phyloP scores from a whole-genome alignment of 2,329 filamentous ascomycete genomes.

The Penicillium sp. region DNA sequence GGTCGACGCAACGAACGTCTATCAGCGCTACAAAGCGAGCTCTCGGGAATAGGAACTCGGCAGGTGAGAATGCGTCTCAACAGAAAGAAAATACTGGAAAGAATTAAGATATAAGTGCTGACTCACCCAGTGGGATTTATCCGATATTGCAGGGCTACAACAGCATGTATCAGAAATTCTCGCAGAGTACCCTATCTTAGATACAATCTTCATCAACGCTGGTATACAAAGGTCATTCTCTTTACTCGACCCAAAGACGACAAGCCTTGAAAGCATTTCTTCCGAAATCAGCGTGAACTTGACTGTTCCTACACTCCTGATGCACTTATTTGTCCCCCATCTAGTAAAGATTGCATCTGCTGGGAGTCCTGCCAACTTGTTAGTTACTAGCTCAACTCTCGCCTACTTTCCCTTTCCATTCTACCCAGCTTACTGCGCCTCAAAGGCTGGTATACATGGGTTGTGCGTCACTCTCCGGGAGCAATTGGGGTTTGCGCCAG shows the following conservation, averaged over 20 bases:
- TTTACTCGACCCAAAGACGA: constrained; percentile 21
- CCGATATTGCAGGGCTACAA: constrained; percentile 18
- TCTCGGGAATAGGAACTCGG: constrained; percentile 25
- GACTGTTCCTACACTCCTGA: constrained; percentile 26
- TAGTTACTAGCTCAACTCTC: constrained; percentile 6
- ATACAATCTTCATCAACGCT: constrained; percentile 31
- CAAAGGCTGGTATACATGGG: constrained; percentile 6
- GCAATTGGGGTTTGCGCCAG: constrained; percentile 4
- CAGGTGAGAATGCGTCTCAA: not conserved
- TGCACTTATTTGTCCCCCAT: constrained; percentile 24
- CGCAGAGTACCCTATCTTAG: constrained; percentile 23
- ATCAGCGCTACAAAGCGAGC: constrained; percentile 19
- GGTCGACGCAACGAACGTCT: constrained; percentile 23
- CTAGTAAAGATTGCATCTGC: not conserved
- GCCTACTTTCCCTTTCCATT: constrained; percentile 2
- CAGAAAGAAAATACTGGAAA: not conserved
- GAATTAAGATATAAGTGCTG: not conserved
- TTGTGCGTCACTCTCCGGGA: constrained; percentile 4
- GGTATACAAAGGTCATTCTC: constrained; percentile 25
- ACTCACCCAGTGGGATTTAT: constrained; percentile 20
- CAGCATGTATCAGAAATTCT: constrained; percentile 18
- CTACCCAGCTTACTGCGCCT: constrained; percentile 5
- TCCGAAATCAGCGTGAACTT: constrained; percentile 24
- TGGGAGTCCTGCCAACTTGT: constrained; percentile 1
- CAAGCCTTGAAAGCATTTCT: constrained; percentile 19